These are phyloP conservation scores for Spiromastix sp. DNA, from an alignment of 2,329 filamentous ascomycete genomes.

Conservation along the genomic window DNA sequence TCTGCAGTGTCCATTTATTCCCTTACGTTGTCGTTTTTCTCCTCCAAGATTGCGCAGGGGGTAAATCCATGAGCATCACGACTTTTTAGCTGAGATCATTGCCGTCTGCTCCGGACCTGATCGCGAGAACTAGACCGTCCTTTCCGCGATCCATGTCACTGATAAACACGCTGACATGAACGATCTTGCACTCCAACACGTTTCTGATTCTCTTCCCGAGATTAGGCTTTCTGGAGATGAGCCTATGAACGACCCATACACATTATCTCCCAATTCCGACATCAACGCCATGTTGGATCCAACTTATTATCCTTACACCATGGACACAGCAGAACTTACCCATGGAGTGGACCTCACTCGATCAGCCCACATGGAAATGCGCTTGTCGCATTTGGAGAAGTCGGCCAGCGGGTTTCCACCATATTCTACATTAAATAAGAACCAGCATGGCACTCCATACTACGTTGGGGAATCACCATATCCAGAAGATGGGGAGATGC, in stretches of 20 bases:
- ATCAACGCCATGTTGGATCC: constrained; percentile 2
- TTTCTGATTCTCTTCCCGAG: constrained; percentile 3
- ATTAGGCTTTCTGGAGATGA: constrained; percentile 6
- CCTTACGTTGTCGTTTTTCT: too few species aligned
- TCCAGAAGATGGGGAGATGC: constrained; percentile 3
- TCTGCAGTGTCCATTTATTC: too few species aligned
- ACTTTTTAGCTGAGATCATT: too few species aligned
- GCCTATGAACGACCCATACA: background rate
- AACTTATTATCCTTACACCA: background rate
- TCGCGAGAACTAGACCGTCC: too few species aligned
- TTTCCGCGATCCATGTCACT: too few species aligned
- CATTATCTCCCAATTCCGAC: constrained; percentile 2
- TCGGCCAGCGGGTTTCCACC: constrained; percentile 4
- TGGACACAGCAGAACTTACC: background rate
- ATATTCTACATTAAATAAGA: constrained; percentile 3
- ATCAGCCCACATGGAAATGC: constrained; percentile 6
- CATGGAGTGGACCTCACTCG: constrained; percentile 1
- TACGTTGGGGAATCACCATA: background rate
- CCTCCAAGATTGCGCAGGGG: too few species aligned
- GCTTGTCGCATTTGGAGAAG: constrained; percentile 9
- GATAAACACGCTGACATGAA: too few species aligned
- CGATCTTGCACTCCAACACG: too few species aligned
- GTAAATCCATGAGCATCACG: too few species aligned
- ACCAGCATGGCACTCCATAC: constrained; percentile 4
- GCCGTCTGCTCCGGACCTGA: too few species aligned